phyloP scores from a whole-genome alignment of 495 filamentous ascomycete species.

The Lasiosphaeria hispida region DNA sequence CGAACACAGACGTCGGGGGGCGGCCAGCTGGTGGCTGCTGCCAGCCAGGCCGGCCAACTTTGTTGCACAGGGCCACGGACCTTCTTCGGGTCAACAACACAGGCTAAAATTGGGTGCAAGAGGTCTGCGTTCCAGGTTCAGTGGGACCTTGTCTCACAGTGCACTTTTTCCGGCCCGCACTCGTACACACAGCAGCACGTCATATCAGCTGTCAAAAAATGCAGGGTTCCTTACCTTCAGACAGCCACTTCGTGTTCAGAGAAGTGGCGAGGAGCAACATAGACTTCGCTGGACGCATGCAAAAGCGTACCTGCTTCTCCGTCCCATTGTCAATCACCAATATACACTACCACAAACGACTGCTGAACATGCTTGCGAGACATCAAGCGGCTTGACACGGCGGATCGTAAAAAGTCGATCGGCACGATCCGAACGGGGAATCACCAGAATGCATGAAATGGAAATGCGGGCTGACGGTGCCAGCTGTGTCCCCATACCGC shows the following conservation, averaged over 20 bases:
- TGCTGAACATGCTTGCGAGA: background rate
- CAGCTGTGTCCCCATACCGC: background rate
- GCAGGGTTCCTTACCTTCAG: slow-evolving; percentile 5
- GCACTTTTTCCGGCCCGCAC: background rate
- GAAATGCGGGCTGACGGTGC: slow-evolving; percentile 8
- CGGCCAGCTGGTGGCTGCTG: slow-evolving; percentile 13
- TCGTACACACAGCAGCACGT: background rate
- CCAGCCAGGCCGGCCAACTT: background rate
- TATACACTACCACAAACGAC: background rate
- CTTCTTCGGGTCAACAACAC: background rate
- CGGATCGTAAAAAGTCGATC: too few species aligned
- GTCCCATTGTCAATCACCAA: background rate
- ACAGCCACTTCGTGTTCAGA: background rate
- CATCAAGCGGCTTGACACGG: too few species aligned
- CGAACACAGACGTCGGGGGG: background rate
- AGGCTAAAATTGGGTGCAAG: slow-evolving; percentile 22
- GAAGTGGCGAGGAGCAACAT: too few species aligned
- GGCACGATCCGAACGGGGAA: too few species aligned
- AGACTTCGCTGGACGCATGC: background rate
- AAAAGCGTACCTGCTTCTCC: background rate
- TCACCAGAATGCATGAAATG: slow-evolving; percentile 1
- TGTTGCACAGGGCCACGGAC: too few species aligned
- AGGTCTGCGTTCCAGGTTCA: slow-evolving; percentile 13
- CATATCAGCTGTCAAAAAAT: slow-evolving; percentile 2
- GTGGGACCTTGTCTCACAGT: slow-evolving; percentile 1